Base-by-base conservation (phyloP, 108 stramenopile genomes). In the Cyclotella sp. region DNA sequence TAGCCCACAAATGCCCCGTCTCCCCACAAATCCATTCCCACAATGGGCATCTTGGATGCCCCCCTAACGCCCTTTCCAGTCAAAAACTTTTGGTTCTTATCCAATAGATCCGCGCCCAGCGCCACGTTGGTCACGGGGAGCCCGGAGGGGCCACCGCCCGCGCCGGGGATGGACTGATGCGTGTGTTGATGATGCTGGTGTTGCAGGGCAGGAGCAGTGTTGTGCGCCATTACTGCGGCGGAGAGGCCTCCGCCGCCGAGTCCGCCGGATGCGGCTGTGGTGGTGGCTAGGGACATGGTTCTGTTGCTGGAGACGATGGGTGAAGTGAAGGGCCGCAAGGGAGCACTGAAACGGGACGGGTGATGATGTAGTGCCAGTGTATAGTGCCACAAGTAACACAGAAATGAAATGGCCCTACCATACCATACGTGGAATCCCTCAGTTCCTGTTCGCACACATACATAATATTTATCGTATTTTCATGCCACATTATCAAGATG, bases 261-360 rank as follows among this genome's bases (percentile, higher is more conserved):
- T 21, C 86, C 87, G 24, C 73, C 82, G 49, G 76, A 86, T 53
- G 83, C 83, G 10, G 75, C 86, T 53, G 81, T 77, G 16, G 80
- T 70, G 18, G 92, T 86, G 79, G 94, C 91, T 79, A 95, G 87
- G 63, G 91, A 90, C 94, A 95, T 95, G 55, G 55, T 55, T 21
- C 21, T 12, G 3, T 9, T 12, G 55, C 5, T 55, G 55, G 34
- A 34, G 34, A 6, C 6, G 2, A 6, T 34, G 34, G 34, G 4
- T 34, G 34, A 34, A n/a, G n/a, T n/a, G n/a, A n/a, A n/a, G n/a
- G n/a, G n/a, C n/a, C n/a, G n/a, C n/a, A n/a, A n/a, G n/a, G n/a
- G n/a, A n/a, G n/a, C n/a, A n/a, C n/a, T n/a, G n/a, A n/a, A n/a
- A n/a, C n/a, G n/a, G n/a, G n/a, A n/a, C n/a, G n/a, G n/a, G n/a